Evolutionary conservation across 2,329 filamentous ascomycete genomes (phyloP).

Genomic region (Aspergillus sclerotialis): DNA sequence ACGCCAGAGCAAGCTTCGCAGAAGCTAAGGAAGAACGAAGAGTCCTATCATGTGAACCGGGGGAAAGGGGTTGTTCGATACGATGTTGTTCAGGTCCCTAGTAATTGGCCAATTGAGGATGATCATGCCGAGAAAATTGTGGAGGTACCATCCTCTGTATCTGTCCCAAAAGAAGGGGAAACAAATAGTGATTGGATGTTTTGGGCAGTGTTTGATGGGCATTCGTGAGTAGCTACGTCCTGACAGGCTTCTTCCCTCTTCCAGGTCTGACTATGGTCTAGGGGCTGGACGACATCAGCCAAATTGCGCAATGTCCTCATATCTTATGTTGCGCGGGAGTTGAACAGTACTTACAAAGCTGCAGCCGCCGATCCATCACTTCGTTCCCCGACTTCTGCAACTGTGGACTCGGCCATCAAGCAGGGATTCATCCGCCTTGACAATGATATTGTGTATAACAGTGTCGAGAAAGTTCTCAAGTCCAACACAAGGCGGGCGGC

Average conservation of each 20-base stretch:
- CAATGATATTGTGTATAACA: constrained; percentile 89
- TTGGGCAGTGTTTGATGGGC: constrained; percentile 97
- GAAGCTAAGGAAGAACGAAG: constrained; percentile 80
- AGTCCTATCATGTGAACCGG: constrained; percentile 83
- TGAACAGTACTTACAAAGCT: constrained; percentile 85
- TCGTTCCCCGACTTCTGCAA: constrained; percentile 64
- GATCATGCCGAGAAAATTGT: constrained; percentile 98
- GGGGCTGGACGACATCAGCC: constrained; percentile 95
- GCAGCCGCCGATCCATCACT: constrained; percentile 52
- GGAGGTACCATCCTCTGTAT: constrained; percentile 63
- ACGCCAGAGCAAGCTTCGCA: constrained; percentile 88
- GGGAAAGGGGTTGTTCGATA: constrained; percentile 91
- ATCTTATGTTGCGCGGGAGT: constrained; percentile 82
- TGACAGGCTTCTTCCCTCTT: constrained; percentile 1
- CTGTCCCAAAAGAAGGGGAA: constrained; percentile 48
- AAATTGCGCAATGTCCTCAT: constrained; percentile 91
- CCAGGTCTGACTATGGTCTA: constrained; percentile 30
- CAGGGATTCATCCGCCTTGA: constrained; percentile 81
- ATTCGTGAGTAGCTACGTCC: constrained; percentile 60
- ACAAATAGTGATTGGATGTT: constrained; percentile 93
- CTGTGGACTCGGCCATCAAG: constrained; percentile 88
- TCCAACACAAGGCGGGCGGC: constrained; percentile 83
- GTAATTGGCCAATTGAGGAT: constrained; percentile 96
- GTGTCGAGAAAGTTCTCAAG: constrained; percentile 84
- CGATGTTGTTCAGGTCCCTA: constrained; percentile 87